phyloP scores from a whole-genome alignment of 2,329 filamentous ascomycete species.

The Beauveria asiatica region DNA sequence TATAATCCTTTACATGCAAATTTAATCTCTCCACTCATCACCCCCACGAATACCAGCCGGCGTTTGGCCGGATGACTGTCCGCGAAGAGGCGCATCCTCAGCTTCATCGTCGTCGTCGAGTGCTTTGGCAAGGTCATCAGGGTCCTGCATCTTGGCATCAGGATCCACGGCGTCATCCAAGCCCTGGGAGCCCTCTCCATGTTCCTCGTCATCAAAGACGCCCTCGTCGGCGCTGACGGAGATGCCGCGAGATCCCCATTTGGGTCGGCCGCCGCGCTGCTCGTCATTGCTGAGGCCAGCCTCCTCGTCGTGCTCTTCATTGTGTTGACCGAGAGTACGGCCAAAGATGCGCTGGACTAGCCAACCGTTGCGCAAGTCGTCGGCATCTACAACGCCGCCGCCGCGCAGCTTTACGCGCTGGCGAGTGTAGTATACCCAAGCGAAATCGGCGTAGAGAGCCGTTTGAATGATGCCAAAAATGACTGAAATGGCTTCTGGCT shows the following conservation, averaged over 20 bases:
- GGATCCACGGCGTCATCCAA: constrained; percentile 43
- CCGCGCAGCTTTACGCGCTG: constrained; percentile 87
- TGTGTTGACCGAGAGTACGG: constrained; percentile 33
- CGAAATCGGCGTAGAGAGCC: constrained; percentile 84
- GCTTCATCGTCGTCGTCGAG: constrained; percentile 42
- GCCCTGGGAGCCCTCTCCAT: constrained; percentile 33
- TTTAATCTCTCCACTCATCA: constrained; percentile 37
- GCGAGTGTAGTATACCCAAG: constrained; percentile 91
- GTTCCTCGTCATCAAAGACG: constrained; percentile 42
- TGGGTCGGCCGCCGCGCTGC: constrained; percentile 33
- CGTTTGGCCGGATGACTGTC: constrained; percentile 18
- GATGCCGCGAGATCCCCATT: constrained; percentile 57
- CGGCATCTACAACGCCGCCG: constrained; percentile 81
- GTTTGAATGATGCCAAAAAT: constrained; percentile 88
- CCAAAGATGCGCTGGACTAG: constrained; percentile 72
- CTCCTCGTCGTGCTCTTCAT: constrained; percentile 48
- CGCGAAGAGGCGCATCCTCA: constrained; percentile 30
- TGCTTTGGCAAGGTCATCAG: constrained; percentile 54
- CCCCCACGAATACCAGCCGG: constrained; percentile 36
- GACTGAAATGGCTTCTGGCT: constrained; percentile 64
- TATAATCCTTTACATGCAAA: neutral
- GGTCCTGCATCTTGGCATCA: constrained; percentile 58
- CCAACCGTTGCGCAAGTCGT: constrained; percentile 81
- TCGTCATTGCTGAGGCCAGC: constrained; percentile 41
- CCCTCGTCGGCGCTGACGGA: constrained; percentile 59